Base-by-base conservation (phyloP, 2,329 filamentous ascomycete species). In the Exophiala sp. region DNA sequence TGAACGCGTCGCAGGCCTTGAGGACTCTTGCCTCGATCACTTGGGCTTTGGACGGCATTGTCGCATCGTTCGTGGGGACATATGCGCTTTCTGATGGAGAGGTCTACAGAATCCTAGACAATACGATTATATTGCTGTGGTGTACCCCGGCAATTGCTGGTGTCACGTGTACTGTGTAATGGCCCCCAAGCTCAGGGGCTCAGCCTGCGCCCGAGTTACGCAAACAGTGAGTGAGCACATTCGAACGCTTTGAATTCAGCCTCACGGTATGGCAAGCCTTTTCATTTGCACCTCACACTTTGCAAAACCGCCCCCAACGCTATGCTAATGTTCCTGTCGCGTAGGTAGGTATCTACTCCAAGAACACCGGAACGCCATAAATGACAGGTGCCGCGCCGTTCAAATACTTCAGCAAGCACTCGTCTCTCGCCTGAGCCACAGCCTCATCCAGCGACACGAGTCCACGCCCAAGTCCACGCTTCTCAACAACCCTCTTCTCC, bases 331-430 rank as follows among this genome's bases (percentile, higher is more conserved):
- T 7, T 3, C 11, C 8, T n/a, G 8, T 6, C 3, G 23, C 21
- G 16, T 7, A 34, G 3, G n/a, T 13, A 35, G 3, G 7, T 30
- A 14, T 29, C 43, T 52, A 52, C 23, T 45, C 51, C 58, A 95
- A 74, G 69, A 89, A 96, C 56, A 95, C 88, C 23, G 93, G 93
- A 64, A 98, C 85, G 13, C 93, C 93, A 72, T 97, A 98, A 46
- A 97, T 84, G 58, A 93, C 90, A 19, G 93, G 88, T 30, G 91
- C 89, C 9, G 91, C 93, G 0, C 89, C 93, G 62, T 95, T 98
- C 60, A 98, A 72, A 72, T 95, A 97, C 65, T 80, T 80, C 70
- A 98, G 80, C 60, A 87, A 82, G 70, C 93, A 97, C n/a, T 82
- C 83, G 52, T 79, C 78, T 57, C 88, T 78, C 11, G 86, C 87